Base-by-base conservation (phyloP, 2,329 filamentous ascomycete species). In the Neofusicoccum sp. region DNA sequence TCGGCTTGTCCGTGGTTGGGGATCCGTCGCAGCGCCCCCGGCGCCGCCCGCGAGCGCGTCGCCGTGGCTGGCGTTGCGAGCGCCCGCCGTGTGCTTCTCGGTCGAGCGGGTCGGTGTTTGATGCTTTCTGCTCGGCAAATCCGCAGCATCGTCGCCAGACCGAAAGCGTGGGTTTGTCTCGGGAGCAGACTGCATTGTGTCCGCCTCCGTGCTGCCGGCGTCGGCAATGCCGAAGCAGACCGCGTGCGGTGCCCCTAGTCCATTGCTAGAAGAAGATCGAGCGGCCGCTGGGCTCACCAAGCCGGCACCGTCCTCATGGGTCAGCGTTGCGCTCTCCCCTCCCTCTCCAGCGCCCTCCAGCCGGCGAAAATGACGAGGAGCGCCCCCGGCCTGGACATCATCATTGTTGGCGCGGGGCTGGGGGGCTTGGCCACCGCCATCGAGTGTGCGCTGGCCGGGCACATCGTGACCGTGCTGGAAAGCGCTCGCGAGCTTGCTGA, bases 401-500 rank as follows among this genome's bases (percentile, higher is more conserved):
- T 72, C 14, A 65, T 73, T 31, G 65, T 73, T 0, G 77, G 76
- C 24, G 76, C 75, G 16, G 76, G 77, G 5, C 70, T 79, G 28
- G 76, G 75, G 3, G 77, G 77, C 8, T 69, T 79, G 7, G 75
- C 77, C 14, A 75, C 78, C 16, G 73, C 77, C 7, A 78, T 79
- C 57, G 74, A 77, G 62, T 73, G 76, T 33, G 72, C 75, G 26
- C 67, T 73, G 6, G 72, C 74, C 30, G 76, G 76, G 1, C 73
- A 74, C 41, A 64, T 67, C 12, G 73, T 80, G 2, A 78, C 74
- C 0, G 73, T 80, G 1, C 68, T 80, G 2, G 78, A 80, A 65
- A 68, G 71, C 11, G 75, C 78, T 5, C 65, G 66, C 54, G 70
- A 76, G 65, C 70, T 80, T 7, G 74, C 75, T 56, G 78, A 80